phyloP scores from a whole-genome alignment of 805 yeast genomes.

The Tetrapisispora fleetii region DNA sequence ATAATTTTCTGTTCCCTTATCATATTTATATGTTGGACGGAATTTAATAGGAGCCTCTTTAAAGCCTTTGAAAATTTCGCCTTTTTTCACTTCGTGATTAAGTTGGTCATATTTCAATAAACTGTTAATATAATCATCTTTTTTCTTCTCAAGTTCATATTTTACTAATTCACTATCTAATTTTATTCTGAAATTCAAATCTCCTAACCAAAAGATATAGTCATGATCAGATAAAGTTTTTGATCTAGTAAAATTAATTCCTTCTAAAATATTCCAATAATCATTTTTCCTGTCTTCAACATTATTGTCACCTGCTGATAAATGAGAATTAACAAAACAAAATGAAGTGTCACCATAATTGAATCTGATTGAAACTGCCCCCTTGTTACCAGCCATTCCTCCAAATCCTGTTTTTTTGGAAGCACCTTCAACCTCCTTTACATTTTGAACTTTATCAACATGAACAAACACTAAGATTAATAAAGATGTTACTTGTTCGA shows the following conservation, averaged over 20 bases:
- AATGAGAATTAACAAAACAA: conserved; percentile 81
- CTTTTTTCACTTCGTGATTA: conserved; percentile 56
- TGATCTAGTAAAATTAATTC: conserved; percentile 71
- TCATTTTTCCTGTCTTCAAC: conserved; percentile 79
- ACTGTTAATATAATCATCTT: conserved; percentile 28
- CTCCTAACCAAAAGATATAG: conserved; percentile 88
- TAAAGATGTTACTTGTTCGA: conserved; percentile 67
- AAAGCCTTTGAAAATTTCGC: conserved; percentile 65
- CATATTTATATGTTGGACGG: conserved; percentile 87
- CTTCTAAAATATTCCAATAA: conserved; percentile 61
- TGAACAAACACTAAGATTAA: conserved; percentile 56
- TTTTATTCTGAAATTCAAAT: conserved; percentile 74
- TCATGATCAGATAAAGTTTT: conserved; percentile 74
- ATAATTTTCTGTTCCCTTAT: conserved; percentile 68
- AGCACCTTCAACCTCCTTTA: conserved; percentile 81
- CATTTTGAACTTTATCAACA: conserved; percentile 35
- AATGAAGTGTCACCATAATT: conserved; percentile 70
- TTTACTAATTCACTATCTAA: conserved; percentile 68
- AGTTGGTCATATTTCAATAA: conserved; percentile 73
- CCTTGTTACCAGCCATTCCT: conserved; percentile 95
- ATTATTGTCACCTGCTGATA: conserved; percentile 85
- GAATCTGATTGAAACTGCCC: conserved; percentile 89
- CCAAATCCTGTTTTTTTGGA: conserved; percentile 91
- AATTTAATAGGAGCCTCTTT: conserved; percentile 69
- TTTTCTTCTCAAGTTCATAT: conserved; percentile 38